These are phyloP conservation scores for Ascochyta viciae-villosae DNA, from an alignment of 2,329 filamentous ascomycete genomes.

Conservation along the genomic window DNA sequence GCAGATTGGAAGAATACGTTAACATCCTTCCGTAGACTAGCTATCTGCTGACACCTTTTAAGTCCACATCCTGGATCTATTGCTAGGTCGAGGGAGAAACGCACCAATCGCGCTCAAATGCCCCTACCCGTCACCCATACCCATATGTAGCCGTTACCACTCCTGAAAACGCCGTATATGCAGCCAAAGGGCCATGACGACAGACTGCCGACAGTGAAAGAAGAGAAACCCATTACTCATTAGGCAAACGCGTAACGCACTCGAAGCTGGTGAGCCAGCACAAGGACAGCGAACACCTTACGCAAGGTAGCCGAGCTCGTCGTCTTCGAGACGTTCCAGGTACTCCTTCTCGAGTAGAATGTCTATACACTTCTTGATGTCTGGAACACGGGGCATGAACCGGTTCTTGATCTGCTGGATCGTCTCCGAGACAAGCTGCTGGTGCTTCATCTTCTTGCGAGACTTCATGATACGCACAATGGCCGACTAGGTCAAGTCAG, in stretches of 20 bases:
- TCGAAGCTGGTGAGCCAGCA: slow-evolving; percentile 6
- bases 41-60: slow-evolving; percentile 10
- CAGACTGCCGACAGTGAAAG: slow-evolving; percentile 10
- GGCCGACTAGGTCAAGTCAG: slow-evolving; percentile 72
- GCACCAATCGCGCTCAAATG: slow-evolving; percentile 14
- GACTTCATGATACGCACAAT: slow-evolving; percentile 99
- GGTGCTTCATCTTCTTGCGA: slow-evolving; percentile 98
- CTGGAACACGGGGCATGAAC: slow-evolving; percentile 89
- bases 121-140: slow-evolving; percentile 3
- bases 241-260: slow-evolving; percentile 9
- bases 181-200: slow-evolving; percentile 13
- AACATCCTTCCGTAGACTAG: not conserved
- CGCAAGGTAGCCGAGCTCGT: slow-evolving; percentile 93
- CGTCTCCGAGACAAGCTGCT: slow-evolving; percentile 90
- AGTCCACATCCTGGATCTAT: slow-evolving; percentile 6
- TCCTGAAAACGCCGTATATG: slow-evolving; percentile 17
- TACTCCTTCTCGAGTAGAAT: slow-evolving; percentile 99
- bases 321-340: slow-evolving; percentile 90
- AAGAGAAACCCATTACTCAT: slow-evolving; percentile 9
- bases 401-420: slow-evolving; percentile 93
- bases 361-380: slow-evolving; percentile 99
- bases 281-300: slow-evolving; percentile 51
- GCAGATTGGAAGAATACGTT: slow-evolving; percentile 2
- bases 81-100: slow-evolving; percentile 1
- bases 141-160: slow-evolving; percentile 1